phyloP scores from a whole-genome alignment of 768 basidiomycete species.

The Mycena metata region DNA sequence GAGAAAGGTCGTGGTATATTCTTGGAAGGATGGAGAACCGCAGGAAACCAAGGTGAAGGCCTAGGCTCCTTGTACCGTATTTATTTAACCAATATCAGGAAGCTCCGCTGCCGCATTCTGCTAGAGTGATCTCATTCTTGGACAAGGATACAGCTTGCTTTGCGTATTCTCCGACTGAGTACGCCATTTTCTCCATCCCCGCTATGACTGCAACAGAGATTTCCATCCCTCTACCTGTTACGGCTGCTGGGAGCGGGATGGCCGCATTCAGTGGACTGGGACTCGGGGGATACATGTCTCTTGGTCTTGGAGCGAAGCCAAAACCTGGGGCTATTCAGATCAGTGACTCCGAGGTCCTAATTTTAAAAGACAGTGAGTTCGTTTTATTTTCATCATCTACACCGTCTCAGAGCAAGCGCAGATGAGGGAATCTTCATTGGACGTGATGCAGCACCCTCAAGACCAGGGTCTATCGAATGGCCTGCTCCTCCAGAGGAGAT shows the following conservation, averaged over 20 bases:
- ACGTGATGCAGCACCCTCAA: conserved; percentile 66
- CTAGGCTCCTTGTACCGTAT: neutral
- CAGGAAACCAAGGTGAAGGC: conserved; percentile 74
- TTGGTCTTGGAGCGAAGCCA: conserved; percentile 81
- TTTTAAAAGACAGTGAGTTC: conserved; percentile 83
- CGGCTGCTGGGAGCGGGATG: conserved; percentile 65
- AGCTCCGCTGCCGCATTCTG: conserved; percentile 86
- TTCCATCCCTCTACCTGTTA: conserved; percentile 59
- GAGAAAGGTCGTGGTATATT: conserved; percentile 86
- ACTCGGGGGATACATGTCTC: conserved; percentile 87
- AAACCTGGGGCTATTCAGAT: conserved; percentile 74
- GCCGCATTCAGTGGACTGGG: conserved; percentile 85
- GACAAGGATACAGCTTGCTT: conserved; percentile 73
- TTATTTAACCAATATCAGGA: conserved; percentile 65
- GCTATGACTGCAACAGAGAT: conserved; percentile 71
- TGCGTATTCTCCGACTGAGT: conserved; percentile 85
- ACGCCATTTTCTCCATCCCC: conserved; percentile 78
- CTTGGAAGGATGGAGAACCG: conserved; percentile 88
- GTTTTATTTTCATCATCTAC: neutral
- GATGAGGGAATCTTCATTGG: conserved; percentile 80
- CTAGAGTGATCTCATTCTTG: conserved; percentile 86
- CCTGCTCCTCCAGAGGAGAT: conserved; percentile 87
- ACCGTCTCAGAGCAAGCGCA: conserved; percentile 43
- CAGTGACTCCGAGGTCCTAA: conserved; percentile 72
- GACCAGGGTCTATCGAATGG: conserved; percentile 73